phyloP scores from a whole-genome alignment of 2,329 filamentous ascomycete genomes.

The Pseudogymnoascus sp. region DNA sequence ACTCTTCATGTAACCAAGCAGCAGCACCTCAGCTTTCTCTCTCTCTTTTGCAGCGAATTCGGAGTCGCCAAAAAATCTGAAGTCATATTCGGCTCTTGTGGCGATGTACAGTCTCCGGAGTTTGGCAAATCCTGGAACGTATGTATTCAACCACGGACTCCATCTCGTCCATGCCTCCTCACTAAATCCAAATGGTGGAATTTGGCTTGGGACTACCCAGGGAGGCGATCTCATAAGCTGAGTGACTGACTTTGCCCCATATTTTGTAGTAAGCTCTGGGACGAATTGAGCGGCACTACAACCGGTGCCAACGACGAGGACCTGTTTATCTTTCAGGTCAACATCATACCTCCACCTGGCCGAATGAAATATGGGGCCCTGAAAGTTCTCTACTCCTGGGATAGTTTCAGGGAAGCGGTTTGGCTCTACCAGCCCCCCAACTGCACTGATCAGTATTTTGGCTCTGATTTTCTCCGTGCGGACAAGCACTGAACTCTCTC shows the following conservation, averaged over 20 bases:
- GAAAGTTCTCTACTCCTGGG: conserved; percentile 45
- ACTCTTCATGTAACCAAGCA: conserved; percentile 40
- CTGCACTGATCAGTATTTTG: conserved; percentile 47
- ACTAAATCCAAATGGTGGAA: conserved; percentile 28
- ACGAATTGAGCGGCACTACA: conserved; percentile 52
- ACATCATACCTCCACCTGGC: conserved; percentile 48
- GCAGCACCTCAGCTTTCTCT: conserved; percentile 33
- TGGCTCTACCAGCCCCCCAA: conserved; percentile 50
- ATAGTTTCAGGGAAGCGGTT: conserved; percentile 42
- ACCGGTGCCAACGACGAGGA: conserved; percentile 51
- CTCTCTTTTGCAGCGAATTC: conserved; percentile 34
- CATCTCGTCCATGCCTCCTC: conserved; percentile 40
- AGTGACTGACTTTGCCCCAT: conserved; percentile 46
- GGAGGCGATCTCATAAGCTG: conserved; percentile 53
- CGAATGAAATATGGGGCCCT: conserved; percentile 50
- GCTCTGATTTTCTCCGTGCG: conserved; percentile 44
- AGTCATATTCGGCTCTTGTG: conserved; percentile 35
- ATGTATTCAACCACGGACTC: conserved; percentile 36
- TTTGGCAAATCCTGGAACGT: conserved; percentile 41
- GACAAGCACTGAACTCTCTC: conserved; percentile 40
- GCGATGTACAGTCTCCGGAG: conserved; percentile 37
- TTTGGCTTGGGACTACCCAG: conserved; percentile 42
- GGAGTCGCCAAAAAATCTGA: conserved; percentile 40
- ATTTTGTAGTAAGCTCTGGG: conserved; percentile 39
- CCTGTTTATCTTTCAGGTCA: conserved; percentile 46